phyloP scores from a whole-genome alignment of 2,329 filamentous ascomycete species.

The Fusarium sp. region DNA sequence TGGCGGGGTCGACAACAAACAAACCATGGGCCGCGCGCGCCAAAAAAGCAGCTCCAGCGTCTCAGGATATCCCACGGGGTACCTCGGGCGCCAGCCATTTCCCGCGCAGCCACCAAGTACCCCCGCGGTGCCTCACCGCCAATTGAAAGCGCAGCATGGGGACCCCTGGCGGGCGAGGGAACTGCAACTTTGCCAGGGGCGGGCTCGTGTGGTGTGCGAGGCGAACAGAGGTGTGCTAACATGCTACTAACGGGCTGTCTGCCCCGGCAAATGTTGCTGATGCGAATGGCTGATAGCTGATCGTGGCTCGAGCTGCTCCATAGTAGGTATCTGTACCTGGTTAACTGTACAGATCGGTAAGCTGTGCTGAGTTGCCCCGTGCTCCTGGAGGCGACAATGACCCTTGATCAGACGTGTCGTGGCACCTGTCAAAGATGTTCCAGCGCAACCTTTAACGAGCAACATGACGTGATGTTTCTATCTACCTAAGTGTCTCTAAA shows the following conservation, averaged over 20 bases:
- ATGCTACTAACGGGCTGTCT: neutral
- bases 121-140: conserved; percentile 39
- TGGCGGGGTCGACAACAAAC: conserved; percentile 43
- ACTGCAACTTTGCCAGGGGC: conserved; percentile 37
- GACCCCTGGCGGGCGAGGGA: conserved; percentile 30
- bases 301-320: neutral
- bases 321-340: neutral
- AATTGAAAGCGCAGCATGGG: conserved; percentile 41
- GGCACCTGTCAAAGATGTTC: conserved; percentile 12
- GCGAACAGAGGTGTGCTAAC: neutral
- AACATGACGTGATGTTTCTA: neutral
- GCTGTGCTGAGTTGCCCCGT: neutral
- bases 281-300: neutral
- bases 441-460: neutral
- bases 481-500: neutral
- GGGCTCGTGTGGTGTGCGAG: conserved; percentile 18
- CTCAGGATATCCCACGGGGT: conserved; percentile 9
- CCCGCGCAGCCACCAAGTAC: conserved; percentile 27
- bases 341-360: neutral
- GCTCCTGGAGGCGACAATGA: neutral
- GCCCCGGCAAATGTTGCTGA: neutral
- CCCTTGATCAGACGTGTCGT: conserved; percentile 10
- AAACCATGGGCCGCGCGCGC: conserved; percentile 3
- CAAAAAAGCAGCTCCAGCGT: conserved; percentile 9
- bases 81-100: conserved; percentile 14